Conservation (phyloP, 2,329 filamentous ascomycete species). For the Pseudogymnoascus pannorum region DNA sequence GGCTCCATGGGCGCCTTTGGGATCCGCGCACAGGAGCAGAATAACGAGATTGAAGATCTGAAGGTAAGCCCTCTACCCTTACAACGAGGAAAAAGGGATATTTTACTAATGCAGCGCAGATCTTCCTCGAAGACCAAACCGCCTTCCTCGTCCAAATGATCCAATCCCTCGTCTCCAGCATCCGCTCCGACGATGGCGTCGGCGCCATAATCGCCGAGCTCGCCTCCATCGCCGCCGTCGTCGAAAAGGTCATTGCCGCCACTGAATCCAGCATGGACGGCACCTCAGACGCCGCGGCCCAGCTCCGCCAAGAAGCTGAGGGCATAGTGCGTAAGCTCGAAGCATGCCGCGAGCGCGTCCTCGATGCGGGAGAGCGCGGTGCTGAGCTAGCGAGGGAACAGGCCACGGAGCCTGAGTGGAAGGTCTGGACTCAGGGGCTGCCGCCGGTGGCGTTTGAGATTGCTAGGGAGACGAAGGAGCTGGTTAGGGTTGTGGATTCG, state of each 20-base stretch:
- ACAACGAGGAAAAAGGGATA: background rate
- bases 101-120: constrained; percentile 35
- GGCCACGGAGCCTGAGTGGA: constrained; percentile 48
- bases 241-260: constrained; percentile 61
- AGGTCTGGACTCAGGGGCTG: constrained; percentile 60
- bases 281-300: constrained; percentile 42
- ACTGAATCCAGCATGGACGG: constrained; percentile 47
- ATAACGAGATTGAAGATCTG: constrained; percentile 50
- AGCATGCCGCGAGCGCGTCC: constrained; percentile 56
- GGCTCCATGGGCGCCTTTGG: constrained; percentile 32
- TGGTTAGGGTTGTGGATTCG: constrained; percentile 44
- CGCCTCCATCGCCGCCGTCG: constrained; percentile 60
- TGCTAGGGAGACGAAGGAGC: constrained; percentile 72
- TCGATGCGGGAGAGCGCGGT: constrained; percentile 56
- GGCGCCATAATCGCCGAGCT: constrained; percentile 64
- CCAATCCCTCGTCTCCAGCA: constrained; percentile 68
- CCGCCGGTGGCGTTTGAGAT: constrained; percentile 84
- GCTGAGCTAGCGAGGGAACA: constrained; percentile 50
- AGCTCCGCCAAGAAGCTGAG: constrained; percentile 42
- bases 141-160: constrained; percentile 72
- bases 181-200: constrained; percentile 58
- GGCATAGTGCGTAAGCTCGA: constrained; percentile 50
- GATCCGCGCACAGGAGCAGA: constrained; percentile 29
- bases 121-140: constrained; percentile 78
- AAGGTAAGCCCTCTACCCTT: constrained; percentile 40